These are phyloP conservation scores for Penium margaritaceum DNA, from an alignment of 139 green algal genomes.

Conservation along the genomic window DNA sequence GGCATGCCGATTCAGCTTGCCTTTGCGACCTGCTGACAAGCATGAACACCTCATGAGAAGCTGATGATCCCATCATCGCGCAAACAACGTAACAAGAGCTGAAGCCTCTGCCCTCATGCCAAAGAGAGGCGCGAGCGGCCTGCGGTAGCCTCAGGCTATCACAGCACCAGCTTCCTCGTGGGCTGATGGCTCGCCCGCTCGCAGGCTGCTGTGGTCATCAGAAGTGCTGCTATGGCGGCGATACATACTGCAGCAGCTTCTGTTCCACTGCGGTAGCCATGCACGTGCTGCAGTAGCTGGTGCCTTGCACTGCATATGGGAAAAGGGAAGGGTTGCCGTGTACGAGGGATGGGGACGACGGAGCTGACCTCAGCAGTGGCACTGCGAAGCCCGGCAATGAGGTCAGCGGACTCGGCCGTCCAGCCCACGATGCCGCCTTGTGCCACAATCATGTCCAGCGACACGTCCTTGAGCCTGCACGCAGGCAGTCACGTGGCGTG, in stretches of 20 bases:
- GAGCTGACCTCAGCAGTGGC: too few species aligned
- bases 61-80: neutral
- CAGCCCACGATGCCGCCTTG: conserved; percentile 34
- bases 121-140: too few species aligned
- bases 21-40: neutral
- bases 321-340: too few species aligned
- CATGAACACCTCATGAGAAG: neutral
- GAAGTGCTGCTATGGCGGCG: too few species aligned
- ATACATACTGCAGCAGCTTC: too few species aligned
- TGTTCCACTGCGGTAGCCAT: too few species aligned
- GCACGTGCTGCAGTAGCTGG: neutral
- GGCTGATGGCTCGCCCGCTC: too few species aligned
- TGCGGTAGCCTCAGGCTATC: too few species aligned
- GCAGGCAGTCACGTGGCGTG: too few species aligned
- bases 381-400: neutral
- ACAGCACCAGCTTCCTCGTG: too few species aligned
- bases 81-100: neutral
- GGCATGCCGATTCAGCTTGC: neutral
- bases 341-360: too few species aligned
- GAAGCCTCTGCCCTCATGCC: neutral
- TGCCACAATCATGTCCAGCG: conserved; percentile 21
- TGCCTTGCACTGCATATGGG: neutral
- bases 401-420: conserved; percentile 3
- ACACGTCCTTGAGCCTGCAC: conserved; percentile 24
- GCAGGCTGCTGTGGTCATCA: too few species aligned